These are phyloP conservation scores for Russula compacta DNA, from an alignment of 768 basidiomycete genomes.

Conservation along the genomic window DNA sequence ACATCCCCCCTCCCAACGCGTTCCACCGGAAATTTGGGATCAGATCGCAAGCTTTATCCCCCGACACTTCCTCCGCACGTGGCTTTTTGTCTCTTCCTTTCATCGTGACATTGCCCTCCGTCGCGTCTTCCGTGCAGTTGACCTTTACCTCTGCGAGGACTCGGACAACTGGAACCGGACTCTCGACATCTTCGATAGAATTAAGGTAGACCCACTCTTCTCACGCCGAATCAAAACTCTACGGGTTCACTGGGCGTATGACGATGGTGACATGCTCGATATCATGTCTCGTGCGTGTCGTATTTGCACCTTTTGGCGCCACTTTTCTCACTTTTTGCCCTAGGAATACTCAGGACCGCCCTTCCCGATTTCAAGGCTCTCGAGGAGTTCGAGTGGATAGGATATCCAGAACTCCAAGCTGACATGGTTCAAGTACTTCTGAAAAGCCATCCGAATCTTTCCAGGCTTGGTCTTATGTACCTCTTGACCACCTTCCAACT, in stretches of 20 bases:
- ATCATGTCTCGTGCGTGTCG: constrained; percentile 44
- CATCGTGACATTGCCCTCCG: constrained; percentile 57
- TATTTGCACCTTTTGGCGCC: constrained; percentile 50
- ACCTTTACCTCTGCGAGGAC: constrained; percentile 61
- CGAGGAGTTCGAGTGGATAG: constrained; percentile 67
- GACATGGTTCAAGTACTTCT: constrained; percentile 56
- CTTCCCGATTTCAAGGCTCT: constrained; percentile 55
- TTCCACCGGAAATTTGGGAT: constrained; percentile 62
- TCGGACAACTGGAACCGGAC: constrained; percentile 50
- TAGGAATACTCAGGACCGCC: constrained; percentile 53
- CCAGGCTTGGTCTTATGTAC: constrained; percentile 51
- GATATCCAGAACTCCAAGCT: constrained; percentile 60
- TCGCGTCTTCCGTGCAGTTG: constrained; percentile 57
- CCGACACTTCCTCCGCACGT: constrained; percentile 57
- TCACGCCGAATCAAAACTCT: constrained; percentile 50
- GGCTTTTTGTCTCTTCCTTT: constrained; percentile 57
- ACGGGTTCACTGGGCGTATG: constrained; percentile 59
- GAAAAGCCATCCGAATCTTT: constrained; percentile 43
- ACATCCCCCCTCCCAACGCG: constrained; percentile 53
- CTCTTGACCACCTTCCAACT: constrained; percentile 10
- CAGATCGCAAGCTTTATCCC: constrained; percentile 53
- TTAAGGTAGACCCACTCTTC: constrained; percentile 52
- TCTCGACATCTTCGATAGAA: constrained; percentile 58
- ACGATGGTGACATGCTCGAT: constrained; percentile 59
- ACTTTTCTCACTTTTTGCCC: constrained; percentile 42